Evolutionary conservation across 305 asterid species (phyloP).

Genomic region (Fraxinus xanthoxyloides): DNA sequence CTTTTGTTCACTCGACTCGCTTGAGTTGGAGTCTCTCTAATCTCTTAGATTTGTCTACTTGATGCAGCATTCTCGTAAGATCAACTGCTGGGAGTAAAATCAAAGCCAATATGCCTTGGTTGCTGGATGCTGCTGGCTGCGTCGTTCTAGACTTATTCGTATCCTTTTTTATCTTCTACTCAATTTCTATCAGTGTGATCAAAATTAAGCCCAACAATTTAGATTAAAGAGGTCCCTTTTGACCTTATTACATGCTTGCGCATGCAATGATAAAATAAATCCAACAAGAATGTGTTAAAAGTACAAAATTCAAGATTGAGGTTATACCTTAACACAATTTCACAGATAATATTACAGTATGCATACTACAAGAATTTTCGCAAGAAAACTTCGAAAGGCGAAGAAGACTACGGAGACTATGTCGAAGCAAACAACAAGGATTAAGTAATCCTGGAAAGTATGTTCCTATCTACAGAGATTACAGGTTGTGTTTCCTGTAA

Average conservation of each 20-base stretch:
- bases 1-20: neutral
- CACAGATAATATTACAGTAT: constrained; percentile 73
- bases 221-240: too few species aligned
- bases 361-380: constrained; percentile 54
- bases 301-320: neutral
- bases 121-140: constrained; percentile 85
- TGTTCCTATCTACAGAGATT: neutral
- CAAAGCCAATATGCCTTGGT: constrained; percentile 85
- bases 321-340: constrained; percentile 43
- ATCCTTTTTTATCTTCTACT: constrained; percentile 45
- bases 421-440: constrained; percentile 1
- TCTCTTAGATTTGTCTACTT: neutral
- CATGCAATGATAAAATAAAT: neutral
- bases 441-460: neutral
- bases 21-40: neutral
- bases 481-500: neutral
- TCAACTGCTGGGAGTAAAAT: constrained; percentile 67
- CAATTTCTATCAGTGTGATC: neutral
- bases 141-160: constrained; percentile 79
- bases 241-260: too few species aligned
- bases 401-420: constrained; percentile 31
- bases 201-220: neutral
- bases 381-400: constrained; percentile 22
- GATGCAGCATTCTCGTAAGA: constrained; percentile 82
- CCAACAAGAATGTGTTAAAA: neutral